These are phyloP conservation scores for Penicillium cosmopolitanum DNA, from an alignment of 495 filamentous ascomycete genomes.

Conservation along the genomic window DNA sequence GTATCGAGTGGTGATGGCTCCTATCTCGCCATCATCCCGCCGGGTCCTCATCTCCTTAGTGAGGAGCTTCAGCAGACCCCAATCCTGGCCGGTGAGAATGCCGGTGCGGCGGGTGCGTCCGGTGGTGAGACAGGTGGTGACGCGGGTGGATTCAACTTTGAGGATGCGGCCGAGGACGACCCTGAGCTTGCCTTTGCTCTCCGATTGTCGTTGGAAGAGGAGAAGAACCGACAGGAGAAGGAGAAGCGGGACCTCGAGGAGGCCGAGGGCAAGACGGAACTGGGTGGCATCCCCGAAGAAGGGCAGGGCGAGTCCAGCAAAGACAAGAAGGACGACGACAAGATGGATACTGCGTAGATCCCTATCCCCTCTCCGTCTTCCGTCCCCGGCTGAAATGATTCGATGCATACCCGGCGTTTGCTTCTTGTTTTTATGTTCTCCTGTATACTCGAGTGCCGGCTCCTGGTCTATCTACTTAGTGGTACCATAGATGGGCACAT, in stretches of 20 bases:
- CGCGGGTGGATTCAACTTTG: slow-evolving; percentile 67
- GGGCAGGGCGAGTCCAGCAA: slow-evolving; percentile 73
- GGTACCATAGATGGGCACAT: slow-evolving; percentile 1
- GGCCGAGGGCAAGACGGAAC: slow-evolving; percentile 65
- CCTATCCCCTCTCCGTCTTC: not conserved
- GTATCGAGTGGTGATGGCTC: slow-evolving; percentile 90
- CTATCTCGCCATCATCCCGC: slow-evolving; percentile 86
- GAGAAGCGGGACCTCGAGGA: slow-evolving; percentile 76
- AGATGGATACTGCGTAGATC: slow-evolving; percentile 65
- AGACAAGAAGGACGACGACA: slow-evolving; percentile 72
- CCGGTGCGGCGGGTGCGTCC: slow-evolving; percentile 49
- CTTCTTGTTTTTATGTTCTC: slow-evolving; percentile 24
- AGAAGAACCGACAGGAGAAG: slow-evolving; percentile 89
- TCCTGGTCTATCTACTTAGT: slow-evolving; percentile 10
- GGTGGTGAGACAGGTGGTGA: slow-evolving; percentile 59
- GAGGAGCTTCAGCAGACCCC: slow-evolving; percentile 92
- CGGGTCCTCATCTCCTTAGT: slow-evolving; percentile 86
- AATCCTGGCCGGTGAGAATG: slow-evolving; percentile 79
- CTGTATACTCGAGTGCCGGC: slow-evolving; percentile 34
- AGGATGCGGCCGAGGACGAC: slow-evolving; percentile 67
- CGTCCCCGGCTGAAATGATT: slow-evolving; percentile 26
- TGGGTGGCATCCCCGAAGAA: slow-evolving; percentile 86
- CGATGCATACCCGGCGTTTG: slow-evolving; percentile 54
- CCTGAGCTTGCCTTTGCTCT: slow-evolving; percentile 94
- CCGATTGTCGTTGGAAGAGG: slow-evolving; percentile 97